Percentiles rank a stretch among this genome's conserved stretches.
Evolutionary conservation across 371 early-diverging fungal genomes (phyloP).

Genomic region (Mortierella sp.): DNA sequence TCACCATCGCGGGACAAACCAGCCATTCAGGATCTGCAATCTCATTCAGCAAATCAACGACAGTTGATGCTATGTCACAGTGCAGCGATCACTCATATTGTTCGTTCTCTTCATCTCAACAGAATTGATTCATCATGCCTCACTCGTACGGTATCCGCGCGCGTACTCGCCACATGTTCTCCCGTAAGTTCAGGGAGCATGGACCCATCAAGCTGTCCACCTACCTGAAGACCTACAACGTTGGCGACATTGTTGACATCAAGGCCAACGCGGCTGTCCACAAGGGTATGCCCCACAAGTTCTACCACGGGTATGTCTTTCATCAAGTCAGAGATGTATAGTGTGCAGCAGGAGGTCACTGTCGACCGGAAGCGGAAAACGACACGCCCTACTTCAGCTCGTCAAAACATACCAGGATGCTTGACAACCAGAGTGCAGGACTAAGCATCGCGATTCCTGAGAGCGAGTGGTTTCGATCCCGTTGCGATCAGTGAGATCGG

Average conservation of each 20-base stretch:
- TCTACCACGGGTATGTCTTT: conserved; percentile 96
- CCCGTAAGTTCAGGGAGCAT: conserved; percentile 88
- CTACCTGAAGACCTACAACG: conserved; percentile 74
- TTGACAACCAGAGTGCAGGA: no score
- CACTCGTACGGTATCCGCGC: conserved; percentile 98
- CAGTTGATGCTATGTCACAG: no score
- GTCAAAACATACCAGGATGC: no score
- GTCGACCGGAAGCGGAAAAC: conserved; percentile 99
- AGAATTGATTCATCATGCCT: conserved; percentile 67
- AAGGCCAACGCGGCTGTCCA: conserved; percentile 97
- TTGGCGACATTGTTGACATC: conserved; percentile 99
- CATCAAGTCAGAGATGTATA: no score
- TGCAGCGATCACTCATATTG: no score
- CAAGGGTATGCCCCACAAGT: conserved; percentile 99
- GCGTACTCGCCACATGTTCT: conserved; percentile 98
- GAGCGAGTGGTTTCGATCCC: no score
- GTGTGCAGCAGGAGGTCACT: conserved; percentile 94
- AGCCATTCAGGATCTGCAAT: no score
- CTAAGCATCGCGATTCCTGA: no score
- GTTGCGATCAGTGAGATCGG: no score
- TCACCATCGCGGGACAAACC: no score
- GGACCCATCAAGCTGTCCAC: conserved; percentile 88
- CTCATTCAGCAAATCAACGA: conserved; percentile 74
- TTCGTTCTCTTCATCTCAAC: conserved; percentile 77
- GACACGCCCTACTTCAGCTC: conserved; percentile 99